Base-by-base conservation (phyloP, 2,329 filamentous ascomycete genomes). In the Chaetomiaceae sp. region DNA sequence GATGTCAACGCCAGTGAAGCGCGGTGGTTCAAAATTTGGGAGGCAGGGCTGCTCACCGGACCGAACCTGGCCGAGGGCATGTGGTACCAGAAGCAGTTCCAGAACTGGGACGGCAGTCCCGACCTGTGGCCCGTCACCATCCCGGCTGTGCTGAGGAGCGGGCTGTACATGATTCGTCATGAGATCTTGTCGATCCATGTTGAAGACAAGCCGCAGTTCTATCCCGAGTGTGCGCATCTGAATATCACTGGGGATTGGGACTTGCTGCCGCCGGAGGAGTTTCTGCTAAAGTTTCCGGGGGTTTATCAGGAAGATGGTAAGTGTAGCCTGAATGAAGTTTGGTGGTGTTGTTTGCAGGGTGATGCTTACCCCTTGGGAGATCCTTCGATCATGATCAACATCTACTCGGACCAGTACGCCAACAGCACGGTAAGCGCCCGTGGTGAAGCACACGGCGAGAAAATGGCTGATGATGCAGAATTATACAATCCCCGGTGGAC, bases 111-210 rank as follows among this genome's bases (percentile, higher is more conserved):
- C 32, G 63, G 64, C 1, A 54, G 54, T 1, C 65, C 65, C 0
- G 64, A 61, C 29, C 49, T 65, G 34, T 77, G 71, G 69, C 69
- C 68, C 0, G 66, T 65, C 30, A 71, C 63, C 0, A 69, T 78
- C 11, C 74, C 74, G 0, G 55, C 60, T 3, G 64, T 60, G 2
- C 60, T 78, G 17, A 66, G 64, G 38, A 58, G 69, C 0, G 74
- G 74, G 4, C 61, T 72, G 32, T 77, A 77, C 53, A 59, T 78
- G 38, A 68, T 78, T 39, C 60, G 73, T 32, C 74, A 78, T 56
- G 74, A 78, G 62, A 68, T 76, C 45, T 53, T 76, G 26, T 73
- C 71, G 38, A 63, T 77, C 7, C 73, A 77, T 48, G 67, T 75
- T 43, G 67, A 65, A 18, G 66, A 73, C 41, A 68, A 62, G 52